Evolutionary conservation across 1,284 basidiomycete species (phyloP).

Genomic region (Athelia psychrophila): DNA sequence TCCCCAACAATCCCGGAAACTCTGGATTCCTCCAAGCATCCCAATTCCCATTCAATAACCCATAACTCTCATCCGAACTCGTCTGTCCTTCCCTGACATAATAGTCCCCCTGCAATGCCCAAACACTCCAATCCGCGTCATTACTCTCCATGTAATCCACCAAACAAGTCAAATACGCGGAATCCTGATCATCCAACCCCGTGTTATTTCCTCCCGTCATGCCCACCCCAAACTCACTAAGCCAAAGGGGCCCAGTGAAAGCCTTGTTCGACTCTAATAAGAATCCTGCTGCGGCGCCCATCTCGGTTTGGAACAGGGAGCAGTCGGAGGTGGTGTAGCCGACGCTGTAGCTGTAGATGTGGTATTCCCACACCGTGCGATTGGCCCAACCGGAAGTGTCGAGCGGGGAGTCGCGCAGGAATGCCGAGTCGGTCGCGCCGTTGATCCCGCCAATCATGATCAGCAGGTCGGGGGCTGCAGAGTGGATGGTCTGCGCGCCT

Average conservation of each 20-base stretch:
- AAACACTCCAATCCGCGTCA: slow-evolving; percentile 16
- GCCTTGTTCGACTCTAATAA: slow-evolving; percentile 8
- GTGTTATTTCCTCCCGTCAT: slow-evolving; percentile 3
- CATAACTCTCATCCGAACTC: slow-evolving; percentile 13
- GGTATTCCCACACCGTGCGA: too few relatives aligned
- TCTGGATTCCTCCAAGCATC: slow-evolving; percentile 13
- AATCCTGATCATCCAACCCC: slow-evolving; percentile 5
- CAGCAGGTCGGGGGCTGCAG: too few relatives aligned
- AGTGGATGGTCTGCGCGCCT: too few relatives aligned
- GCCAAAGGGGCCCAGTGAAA: slow-evolving; percentile 12
- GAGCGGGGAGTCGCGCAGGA: too few relatives aligned
- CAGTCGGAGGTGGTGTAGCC: too few relatives aligned
- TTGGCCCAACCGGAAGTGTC: too few relatives aligned
- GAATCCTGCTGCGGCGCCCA: slow-evolving; percentile 7
- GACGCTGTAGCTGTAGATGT: too few relatives aligned
- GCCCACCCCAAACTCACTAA: slow-evolving; percentile 14
- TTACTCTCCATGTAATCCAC: slow-evolving; percentile 13
- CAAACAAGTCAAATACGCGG: slow-evolving; percentile 10
- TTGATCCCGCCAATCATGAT: too few relatives aligned
- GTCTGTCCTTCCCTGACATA: slow-evolving; percentile 12
- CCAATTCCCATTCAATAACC: slow-evolving; percentile 12
- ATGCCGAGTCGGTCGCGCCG: too few relatives aligned
- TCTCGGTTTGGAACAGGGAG: too few relatives aligned
- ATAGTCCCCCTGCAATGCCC: slow-evolving; percentile 15
- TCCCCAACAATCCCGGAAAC: slow-evolving; percentile 7